Evolutionary conservation across 345 rosid species (phyloP), one percentile per base, ranked within the genome.

Genomic region (Crucihimalaya himalaica): DNA sequence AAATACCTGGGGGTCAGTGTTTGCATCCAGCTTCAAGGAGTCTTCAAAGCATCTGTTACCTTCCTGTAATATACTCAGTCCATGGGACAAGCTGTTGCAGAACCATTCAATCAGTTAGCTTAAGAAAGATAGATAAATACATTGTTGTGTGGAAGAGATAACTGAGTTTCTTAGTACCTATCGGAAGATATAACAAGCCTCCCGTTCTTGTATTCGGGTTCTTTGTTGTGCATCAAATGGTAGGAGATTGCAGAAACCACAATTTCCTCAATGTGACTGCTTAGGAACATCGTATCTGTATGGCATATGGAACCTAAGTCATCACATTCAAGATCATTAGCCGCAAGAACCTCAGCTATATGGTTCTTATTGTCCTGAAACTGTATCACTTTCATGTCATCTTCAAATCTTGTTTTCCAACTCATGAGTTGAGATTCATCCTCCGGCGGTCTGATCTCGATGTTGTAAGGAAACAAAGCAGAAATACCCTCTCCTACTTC

Each of bases 301-400:
- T 81, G 90, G 75, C 91, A 96, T 63, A 96, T 86, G 55, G 93
- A 86, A 63, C 85, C 87, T 79, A 96, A 80, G 78, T 90, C 99
- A 72, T 86, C 93, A 28, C 99, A 96, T 68, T 90, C 93, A 23
- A 96, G 84, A 72, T 90, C 98, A 77, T 96, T 96, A 37, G 92
- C 83, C 0, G 97, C 87, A 53, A 96, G 97, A 40, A 92, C 98
- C 75, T 96, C 97, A 2, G 91, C 88, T 58, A 90, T 92, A 81
- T 92, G 96, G 81, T 92, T 92, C 79, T 83, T 92, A 85, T 90
- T 96, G 74, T 96, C 99, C 81, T 86, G 96, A 80, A 84, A 78
- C 70, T 89, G 94, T 39, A 96, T 88, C 75, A 34, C 68, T 79
- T 90, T 96, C 95, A 86, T 89, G 80, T 96, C 99, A 58, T 90